A percentile compares a stretch with the other conserved stretches of the same genome.
phyloP scores from a whole-genome alignment of 306 rosid genomes.

The cucumber (Cucumis sativus) region DNA sequence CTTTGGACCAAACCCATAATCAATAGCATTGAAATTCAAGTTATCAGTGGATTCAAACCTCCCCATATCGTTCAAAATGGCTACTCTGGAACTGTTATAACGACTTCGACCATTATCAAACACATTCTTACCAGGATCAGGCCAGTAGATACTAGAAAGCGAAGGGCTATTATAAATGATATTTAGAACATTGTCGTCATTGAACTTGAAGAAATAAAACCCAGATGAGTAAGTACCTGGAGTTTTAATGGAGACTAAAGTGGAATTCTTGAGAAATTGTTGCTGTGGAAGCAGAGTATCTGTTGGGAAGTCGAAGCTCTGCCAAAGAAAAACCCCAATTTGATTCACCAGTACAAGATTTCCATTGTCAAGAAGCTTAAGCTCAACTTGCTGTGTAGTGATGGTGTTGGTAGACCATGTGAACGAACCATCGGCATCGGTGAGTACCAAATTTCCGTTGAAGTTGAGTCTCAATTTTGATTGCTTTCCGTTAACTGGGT shows the following conservation, averaged over 20 bases:
- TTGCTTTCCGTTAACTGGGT: constrained; percentile 6
- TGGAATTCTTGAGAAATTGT: constrained; percentile 6
- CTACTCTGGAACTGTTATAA: constrained; percentile 3
- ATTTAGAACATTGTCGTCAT: constrained; percentile 14
- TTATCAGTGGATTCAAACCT: constrained; percentile 6
- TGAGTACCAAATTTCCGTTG: background rate
- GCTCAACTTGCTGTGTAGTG: background rate
- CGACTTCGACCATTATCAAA: constrained; percentile 1
- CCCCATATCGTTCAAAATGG: background rate
- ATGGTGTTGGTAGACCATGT: constrained; percentile 16
- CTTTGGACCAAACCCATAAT: constrained; percentile 5
- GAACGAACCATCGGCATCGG: constrained; percentile 4
- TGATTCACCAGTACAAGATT: constrained; percentile 20
- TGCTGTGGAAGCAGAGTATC: constrained; percentile 37
- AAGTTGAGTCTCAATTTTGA: constrained; percentile 5
- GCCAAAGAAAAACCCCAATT: constrained; percentile 15
- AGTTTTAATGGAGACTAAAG: constrained; percentile 18
- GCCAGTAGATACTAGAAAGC: constrained; percentile 6
- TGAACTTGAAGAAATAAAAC: constrained; percentile 20
- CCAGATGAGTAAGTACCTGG: constrained; percentile 16
- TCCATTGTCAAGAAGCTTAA: constrained; percentile 20
- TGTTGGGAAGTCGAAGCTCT: constrained; percentile 31
- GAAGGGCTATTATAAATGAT: constrained; percentile 3
- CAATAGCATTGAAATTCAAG: constrained; percentile 5
- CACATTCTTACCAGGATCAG: background rate